Percentiles rank a stretch among this genome's conserved stretches.
These are phyloP conservation scores for Berberis vulgaris DNA, from an alignment of 164 flowering plant species.

Conservation along the genomic window DNA sequence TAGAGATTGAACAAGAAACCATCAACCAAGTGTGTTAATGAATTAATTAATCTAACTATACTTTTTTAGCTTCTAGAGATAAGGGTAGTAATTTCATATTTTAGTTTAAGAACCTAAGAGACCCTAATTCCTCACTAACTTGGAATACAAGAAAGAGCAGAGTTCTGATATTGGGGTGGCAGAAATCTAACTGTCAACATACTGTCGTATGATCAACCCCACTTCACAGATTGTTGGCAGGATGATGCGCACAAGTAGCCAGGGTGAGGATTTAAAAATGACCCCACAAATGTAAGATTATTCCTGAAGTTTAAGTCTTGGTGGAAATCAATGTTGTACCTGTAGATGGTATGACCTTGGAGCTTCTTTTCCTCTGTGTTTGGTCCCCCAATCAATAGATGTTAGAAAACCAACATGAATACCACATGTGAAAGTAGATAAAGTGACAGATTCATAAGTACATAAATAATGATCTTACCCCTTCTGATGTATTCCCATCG, in stretches of 20 bases:
- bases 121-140: no score
- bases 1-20: no score
- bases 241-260: no score
- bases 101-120: no score
- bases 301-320: not conserved
- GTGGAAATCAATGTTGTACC: conserved; percentile 30
- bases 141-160: no score
- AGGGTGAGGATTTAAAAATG: no score
- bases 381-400: conserved; percentile 31
- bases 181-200: no score
- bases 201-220: not conserved
- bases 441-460: not conserved
- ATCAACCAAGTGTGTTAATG: no score
- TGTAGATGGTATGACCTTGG: conserved; percentile 34
- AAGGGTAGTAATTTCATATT: no score
- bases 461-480: conserved; percentile 20
- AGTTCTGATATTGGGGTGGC: no score
- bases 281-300: not conserved
- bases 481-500: conserved; percentile 41
- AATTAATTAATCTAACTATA: no score
- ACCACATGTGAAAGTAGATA: not conserved
- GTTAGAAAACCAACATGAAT: not conserved
- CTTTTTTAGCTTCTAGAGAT: no score
- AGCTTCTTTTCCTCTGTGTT: conserved; percentile 48
- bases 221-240: not conserved